Evolutionary conservation across 495 filamentous ascomycete species (phyloP), one percentile per base, ranked within the genome.

Genomic region (Xanthoparmelia taractica): DNA sequence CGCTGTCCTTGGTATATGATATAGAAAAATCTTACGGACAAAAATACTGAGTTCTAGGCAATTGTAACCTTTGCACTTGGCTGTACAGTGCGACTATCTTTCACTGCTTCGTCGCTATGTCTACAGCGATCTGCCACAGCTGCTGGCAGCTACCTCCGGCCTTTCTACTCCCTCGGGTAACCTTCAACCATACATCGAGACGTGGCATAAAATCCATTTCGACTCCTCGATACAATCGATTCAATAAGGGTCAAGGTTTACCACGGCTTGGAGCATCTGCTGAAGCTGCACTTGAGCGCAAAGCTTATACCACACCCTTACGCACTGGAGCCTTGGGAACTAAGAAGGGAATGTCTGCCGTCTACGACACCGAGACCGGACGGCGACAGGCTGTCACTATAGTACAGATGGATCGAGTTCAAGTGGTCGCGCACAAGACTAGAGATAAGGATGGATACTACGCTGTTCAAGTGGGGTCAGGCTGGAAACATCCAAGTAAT

Each of bases 341-440:
- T 70, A 98, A 98, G 77, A 91, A 90, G 75, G 94, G 94, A 70
- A 97, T 98, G 88, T 96, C 90, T 17, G 92, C 89, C 59, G 76
- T 96, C 65, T 97, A 87, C 80, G 87, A 90, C 70, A 73, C 84
- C 1, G 80, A 82, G 60, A 86, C 88, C 38, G 93, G 92, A 34
- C 82, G 80, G 61, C 87, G 94, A 58, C 86, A 82, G 58, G 79
- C 93, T 43, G 96, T 91, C 77, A 98, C 94, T 12, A 89, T 98
- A 59, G 83, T 98, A 43, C 94, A 97, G 76, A 80, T 98, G 66
- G 94, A 98, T 75, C 82, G 91, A 57, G 89, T 93, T 37, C 90
- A 96, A 70, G 90, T 96, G 2, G 79, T 94, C 17, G 84, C 86
- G 47, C 84, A 89, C 74, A 97, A 96, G 82, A 94, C 90, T 41